Percentiles rank a stretch among this genome's conserved stretches.
Conservation (phyloP, 202 grass and related monocot genomes). For the Carex sylvatica region DNA sequence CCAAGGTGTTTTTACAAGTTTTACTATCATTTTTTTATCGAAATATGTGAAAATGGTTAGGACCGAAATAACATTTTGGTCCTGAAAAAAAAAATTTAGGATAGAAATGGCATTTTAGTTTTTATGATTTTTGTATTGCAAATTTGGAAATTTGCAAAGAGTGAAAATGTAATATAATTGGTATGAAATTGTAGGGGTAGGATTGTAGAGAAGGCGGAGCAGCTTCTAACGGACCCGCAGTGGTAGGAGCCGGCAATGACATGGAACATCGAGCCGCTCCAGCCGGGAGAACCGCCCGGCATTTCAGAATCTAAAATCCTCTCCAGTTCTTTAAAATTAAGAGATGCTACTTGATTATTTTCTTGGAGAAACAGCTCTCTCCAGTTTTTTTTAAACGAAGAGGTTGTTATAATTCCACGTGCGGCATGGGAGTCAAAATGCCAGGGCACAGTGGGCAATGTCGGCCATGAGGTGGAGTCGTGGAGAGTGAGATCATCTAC, state of each 20-base stretch:
- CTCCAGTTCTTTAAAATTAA: background rate
- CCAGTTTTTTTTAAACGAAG: background rate
- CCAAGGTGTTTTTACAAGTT: too few species aligned
- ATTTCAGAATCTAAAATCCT: background rate
- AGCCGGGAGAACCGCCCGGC: slow-evolving; percentile 21
- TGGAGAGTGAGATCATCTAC: background rate
- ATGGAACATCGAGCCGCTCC: slow-evolving; percentile 15
- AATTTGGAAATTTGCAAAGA: background rate
- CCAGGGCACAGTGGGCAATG: slow-evolving; percentile 12
- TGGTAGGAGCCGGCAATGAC: slow-evolving; percentile 5
- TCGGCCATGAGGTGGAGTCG: slow-evolving; percentile 19
- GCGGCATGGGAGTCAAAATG: slow-evolving; percentile 26
- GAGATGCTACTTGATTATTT: background rate
- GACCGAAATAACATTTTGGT: too few species aligned
- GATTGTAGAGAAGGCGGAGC: background rate
- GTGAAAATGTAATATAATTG: background rate
- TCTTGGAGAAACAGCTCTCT: background rate
- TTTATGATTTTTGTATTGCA: too few species aligned
- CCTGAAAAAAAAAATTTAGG: too few species aligned
- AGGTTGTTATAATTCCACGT: background rate
- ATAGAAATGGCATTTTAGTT: too few species aligned
- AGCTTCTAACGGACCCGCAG: slow-evolving; percentile 11
- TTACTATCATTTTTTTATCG: too few species aligned
- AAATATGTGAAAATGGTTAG: too few species aligned
- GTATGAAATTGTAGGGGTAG: background rate